Conservation (phyloP, 2,329 filamentous ascomycete genomes). For the Dothideomycetes sp. region DNA sequence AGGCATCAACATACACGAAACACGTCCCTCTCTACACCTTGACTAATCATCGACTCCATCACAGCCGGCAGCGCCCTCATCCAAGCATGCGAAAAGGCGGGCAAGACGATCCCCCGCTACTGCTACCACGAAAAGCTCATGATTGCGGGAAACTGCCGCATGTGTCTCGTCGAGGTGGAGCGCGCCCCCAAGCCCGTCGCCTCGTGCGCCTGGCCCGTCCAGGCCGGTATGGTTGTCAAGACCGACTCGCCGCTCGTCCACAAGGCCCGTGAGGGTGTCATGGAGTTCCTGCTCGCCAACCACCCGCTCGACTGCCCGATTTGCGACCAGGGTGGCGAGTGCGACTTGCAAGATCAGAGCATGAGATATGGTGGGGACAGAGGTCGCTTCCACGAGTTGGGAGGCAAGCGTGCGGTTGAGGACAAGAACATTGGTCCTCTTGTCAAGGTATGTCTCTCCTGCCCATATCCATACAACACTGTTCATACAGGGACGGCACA, state of each 20-base stretch:
- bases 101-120: slow-evolving; percentile 85
- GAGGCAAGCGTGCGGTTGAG: slow-evolving; percentile 93
- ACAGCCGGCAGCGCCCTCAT: slow-evolving; percentile 92
- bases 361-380: slow-evolving; percentile 97
- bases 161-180: slow-evolving; percentile 98
- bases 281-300: slow-evolving; percentile 96
- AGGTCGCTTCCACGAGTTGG: slow-evolving; percentile 91
- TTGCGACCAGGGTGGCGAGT: slow-evolving; percentile 98
- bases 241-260: slow-evolving; percentile 92
- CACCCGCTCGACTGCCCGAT: slow-evolving; percentile 94
- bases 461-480: no score
- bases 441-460: slow-evolving; percentile 56
- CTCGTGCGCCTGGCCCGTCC: slow-evolving; percentile 97
- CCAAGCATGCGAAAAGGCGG: slow-evolving; percentile 98
- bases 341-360: slow-evolving; percentile 97
- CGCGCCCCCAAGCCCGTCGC: slow-evolving; percentile 92
- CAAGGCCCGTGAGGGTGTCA: slow-evolving; percentile 96
- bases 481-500: slow-evolving; percentile 13
- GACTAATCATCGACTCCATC: no score
- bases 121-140: slow-evolving; percentile 99
- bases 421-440: slow-evolving; percentile 98
- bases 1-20: slow-evolving; percentile 21
- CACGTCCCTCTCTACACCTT: no score
- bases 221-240: slow-evolving; percentile 98
- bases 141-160: slow-evolving; percentile 99